These are phyloP conservation scores for Rhodamnia argentea DNA, from an alignment of 345 rosid genomes.

Conservation along the genomic window DNA sequence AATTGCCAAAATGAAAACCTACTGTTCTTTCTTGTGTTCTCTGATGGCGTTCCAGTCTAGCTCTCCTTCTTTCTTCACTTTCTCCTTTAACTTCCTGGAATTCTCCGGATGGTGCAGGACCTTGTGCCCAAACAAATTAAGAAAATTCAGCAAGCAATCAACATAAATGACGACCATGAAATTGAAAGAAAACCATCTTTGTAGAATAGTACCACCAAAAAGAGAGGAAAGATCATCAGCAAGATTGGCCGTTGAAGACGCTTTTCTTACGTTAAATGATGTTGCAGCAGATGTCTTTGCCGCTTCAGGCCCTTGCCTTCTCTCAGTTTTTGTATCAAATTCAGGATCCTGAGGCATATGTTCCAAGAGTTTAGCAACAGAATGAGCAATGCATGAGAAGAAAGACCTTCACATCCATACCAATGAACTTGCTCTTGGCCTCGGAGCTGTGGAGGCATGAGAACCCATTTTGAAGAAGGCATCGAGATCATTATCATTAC, in stretches of 20 bases:
- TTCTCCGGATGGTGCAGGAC: slow-evolving; percentile 19
- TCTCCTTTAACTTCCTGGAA: slow-evolving; percentile 38
- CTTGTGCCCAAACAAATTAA: slow-evolving; percentile 7
- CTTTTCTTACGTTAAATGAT: slow-evolving; percentile 19
- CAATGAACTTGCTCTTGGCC: slow-evolving; percentile 13
- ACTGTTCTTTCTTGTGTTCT: slow-evolving; percentile 42
- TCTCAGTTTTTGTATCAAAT: slow-evolving; percentile 11
- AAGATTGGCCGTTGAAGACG: slow-evolving; percentile 20
- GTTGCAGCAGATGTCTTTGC: slow-evolving; percentile 20
- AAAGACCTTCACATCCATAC: slow-evolving; percentile 2
- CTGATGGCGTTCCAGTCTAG: slow-evolving; percentile 38
- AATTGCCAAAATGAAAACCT: not conserved
- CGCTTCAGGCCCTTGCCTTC: slow-evolving; percentile 20
- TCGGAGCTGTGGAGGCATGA: slow-evolving; percentile 18
- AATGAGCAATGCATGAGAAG: not conserved
- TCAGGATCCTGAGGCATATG: slow-evolving; percentile 23
- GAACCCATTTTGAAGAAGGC: slow-evolving; percentile 19
- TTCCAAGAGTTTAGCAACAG: not conserved
- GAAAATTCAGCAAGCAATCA: not conserved
- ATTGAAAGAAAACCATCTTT: not conserved
- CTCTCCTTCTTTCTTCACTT: slow-evolving; percentile 30
- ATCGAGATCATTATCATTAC: slow-evolving; percentile 24
- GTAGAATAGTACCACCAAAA: slow-evolving; percentile 16
- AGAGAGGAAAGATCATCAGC: slow-evolving; percentile 28
- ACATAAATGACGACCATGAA: not conserved